Conservation (phyloP, 805 yeast species). For the Schizosaccharomyces japonicus region DNA sequence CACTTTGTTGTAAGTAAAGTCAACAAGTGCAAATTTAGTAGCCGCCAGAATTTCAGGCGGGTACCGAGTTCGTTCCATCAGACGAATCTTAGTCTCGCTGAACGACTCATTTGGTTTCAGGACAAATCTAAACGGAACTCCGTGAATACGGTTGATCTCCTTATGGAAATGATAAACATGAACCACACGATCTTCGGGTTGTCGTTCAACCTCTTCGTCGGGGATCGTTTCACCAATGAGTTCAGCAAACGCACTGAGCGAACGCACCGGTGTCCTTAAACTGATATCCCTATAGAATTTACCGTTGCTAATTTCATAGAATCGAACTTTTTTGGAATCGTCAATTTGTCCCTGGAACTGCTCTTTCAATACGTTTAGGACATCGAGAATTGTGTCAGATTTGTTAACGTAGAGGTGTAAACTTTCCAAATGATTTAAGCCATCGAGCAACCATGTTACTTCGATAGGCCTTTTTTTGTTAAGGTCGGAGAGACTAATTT, state of each 20-base stretch:
- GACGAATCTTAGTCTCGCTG: conserved; percentile 35
- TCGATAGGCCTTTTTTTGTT: conserved; percentile 50
- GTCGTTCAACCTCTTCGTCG: conserved; percentile 13
- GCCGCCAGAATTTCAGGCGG: conserved; percentile 50
- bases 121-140: conserved; percentile 67
- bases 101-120: conserved; percentile 44
- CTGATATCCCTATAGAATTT: background rate
- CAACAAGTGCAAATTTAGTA: conserved; percentile 39
- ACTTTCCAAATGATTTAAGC: conserved; percentile 43
- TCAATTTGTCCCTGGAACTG: conserved; percentile 23
- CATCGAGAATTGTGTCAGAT: conserved; percentile 30
- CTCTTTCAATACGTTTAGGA: conserved; percentile 31
- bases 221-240: conserved; percentile 21
- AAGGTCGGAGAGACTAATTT: conserved; percentile 47
- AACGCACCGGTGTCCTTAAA: conserved; percentile 6
- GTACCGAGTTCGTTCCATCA: conserved; percentile 47
- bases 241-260: conserved; percentile 19
- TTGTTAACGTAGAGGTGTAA: conserved; percentile 46
- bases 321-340: conserved; percentile 11
- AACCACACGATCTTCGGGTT: conserved; percentile 18
- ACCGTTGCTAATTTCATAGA: conserved; percentile 9
- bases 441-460: conserved; percentile 50
- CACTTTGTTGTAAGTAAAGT: conserved; percentile 15
- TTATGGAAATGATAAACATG: conserved; percentile 60
- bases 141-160: conserved; percentile 41